Evolutionary conservation across 495 filamentous ascomycete genomes (phyloP).

Genomic region (Neurospora cerealis): DNA sequence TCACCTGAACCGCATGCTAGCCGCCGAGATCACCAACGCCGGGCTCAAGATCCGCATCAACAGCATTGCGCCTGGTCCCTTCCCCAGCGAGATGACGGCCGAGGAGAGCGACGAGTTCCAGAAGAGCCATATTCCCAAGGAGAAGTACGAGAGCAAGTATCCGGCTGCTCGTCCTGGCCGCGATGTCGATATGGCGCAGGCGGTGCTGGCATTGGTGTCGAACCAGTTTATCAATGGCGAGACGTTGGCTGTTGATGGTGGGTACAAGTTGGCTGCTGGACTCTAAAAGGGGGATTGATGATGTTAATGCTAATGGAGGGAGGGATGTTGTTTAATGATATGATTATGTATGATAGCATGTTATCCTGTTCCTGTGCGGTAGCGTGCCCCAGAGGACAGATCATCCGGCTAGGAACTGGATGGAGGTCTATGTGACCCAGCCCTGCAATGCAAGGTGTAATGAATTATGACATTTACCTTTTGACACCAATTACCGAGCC

Average conservation of each 20-base stretch:
- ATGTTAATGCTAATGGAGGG: background rate
- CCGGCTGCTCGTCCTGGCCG: slow-evolving; percentile 53
- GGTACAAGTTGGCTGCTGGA: slow-evolving; percentile 20
- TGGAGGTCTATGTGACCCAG: background rate
- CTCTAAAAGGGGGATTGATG: slow-evolving; percentile 4
- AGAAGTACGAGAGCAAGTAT: slow-evolving; percentile 50
- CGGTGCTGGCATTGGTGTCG: slow-evolving; percentile 49
- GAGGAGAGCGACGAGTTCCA: slow-evolving; percentile 45
- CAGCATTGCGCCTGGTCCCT: slow-evolving; percentile 63
- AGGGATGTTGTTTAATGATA: background rate
- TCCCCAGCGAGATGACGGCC: slow-evolving; percentile 66
- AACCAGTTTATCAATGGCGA: slow-evolving; percentile 70
- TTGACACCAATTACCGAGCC: background rate
- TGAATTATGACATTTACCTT: background rate
- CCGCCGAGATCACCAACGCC: slow-evolving; percentile 27
- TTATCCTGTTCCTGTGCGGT: background rate
- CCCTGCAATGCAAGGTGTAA: background rate
- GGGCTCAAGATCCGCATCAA: slow-evolving; percentile 52
- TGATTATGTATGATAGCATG: background rate
- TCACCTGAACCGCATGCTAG: slow-evolving; percentile 52
- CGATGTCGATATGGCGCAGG: slow-evolving; percentile 65
- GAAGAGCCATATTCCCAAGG: slow-evolving; percentile 53
- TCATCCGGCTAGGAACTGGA: background rate
- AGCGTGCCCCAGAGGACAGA: background rate
- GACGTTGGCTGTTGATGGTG: slow-evolving; percentile 58